Base-by-base conservation (phyloP, 441 rosid genomes). In the Pelargonium myrrhifolium region DNA sequence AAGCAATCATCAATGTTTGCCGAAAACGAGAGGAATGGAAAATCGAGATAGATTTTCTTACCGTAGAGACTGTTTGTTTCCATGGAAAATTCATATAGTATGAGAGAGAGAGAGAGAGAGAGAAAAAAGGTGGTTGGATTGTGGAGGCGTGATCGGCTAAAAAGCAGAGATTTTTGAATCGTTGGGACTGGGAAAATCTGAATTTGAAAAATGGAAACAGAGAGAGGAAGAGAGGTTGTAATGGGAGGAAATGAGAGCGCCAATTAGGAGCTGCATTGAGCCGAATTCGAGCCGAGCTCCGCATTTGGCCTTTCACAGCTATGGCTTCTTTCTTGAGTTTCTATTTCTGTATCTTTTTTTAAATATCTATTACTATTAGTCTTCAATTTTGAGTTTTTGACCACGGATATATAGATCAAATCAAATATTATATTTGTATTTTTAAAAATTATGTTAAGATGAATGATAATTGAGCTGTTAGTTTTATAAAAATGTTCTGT, bases 51-150 rank as follows among this genome's bases (percentile, higher is more conserved):
- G 24, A 55, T 55, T 55, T 55, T 55, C 60, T 55, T 55, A 55
- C 60, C 60, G 60, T 18, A 55, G 60, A 55, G 24, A 18, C 24
- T 55, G 60, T 55, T 55, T 55, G 60, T 18, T 55, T 55, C 60
- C 60, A 3, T 11, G 18, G 60, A 55, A 55, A 35, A 35, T 35
- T 7, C 39, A 55, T 3, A n/a, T n/a, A n/a, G n/a, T n/a, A n/a
- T n/a, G n/a, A n/a, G n/a, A n/a, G n/a, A n/a, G n/a, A n/a, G n/a
- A n/a, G n/a, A n/a, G 60, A 21, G 21, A 22, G 18, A 53, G 59
- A 53, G 22, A 53, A 53, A 53, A 53, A 7, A 15, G 9, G 39
- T 35, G 39, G 39, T 35, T 15, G 59, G 59, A 53, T 53, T 53
- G 18, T 53, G 21, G 59, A 15, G 59, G 2, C 18, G 59, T 17